Evolutionary conservation across 345 rosid genomes (phyloP), one percentile per base, ranked within the genome.

Genomic region (Eutrema heterophyllum): DNA sequence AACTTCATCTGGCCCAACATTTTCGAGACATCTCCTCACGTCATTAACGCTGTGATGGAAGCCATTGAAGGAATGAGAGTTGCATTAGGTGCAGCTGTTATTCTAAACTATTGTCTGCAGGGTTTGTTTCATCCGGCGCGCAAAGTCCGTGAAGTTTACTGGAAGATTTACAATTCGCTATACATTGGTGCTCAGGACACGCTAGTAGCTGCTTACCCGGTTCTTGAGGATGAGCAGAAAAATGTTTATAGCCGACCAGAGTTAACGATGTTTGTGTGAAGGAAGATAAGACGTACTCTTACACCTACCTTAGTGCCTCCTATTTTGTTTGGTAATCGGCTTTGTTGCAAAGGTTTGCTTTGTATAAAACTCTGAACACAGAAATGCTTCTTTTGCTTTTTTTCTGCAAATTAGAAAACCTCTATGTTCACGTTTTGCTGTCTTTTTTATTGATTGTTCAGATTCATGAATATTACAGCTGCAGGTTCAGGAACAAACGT

Each of bases 1-100:
- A 96, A 96, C 86, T 96, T 82, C 27, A 94, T 96, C 26, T 96
- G 99, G 99, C 99, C 99, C 9, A 96, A 92, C 81, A 92, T 96
- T 40, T 96, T 96, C 26, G 98, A 96, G 86, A 96, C 99, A 18
- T 96, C 99, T 13, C 99, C 98, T 30, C 99, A 96, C 61, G 98
- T 96, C 4, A 92, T 96, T 15, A 96, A 96, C 65, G 97, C 97
- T 1, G 99, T 92, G n/a, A 90, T 83, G 94, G 99, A 96, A 81
- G 99, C 99, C 24, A 84, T 92, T 36, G 99, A 96, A 83, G 98
- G 97, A 43, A 90, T 92, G 98, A 78, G 97, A 78, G 97, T 96
- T 16, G 98, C 99, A 15, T 57, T 96, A 70, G 99, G 99, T 46
- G 82, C 98, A 58, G 96, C 98, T 3, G 62, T 86, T 15, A 87